phyloP scores from a whole-genome alignment of 2,329 filamentous ascomycete genomes.

The Cryphonectria japonica region DNA sequence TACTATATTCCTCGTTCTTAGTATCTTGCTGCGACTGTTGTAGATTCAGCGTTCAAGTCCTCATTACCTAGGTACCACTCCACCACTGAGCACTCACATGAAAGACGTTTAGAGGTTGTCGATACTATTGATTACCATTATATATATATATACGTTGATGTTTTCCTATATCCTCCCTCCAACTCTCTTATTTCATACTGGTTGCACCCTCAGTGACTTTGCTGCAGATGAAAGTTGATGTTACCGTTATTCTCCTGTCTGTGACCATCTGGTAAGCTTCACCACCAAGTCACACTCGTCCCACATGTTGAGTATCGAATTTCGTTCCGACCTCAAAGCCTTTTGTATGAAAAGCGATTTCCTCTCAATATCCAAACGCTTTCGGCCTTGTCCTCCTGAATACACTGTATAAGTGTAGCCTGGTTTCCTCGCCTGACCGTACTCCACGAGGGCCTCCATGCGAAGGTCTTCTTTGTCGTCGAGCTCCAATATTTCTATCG shows the following conservation, averaged over 20 bases:
- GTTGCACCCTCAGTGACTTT: neutral
- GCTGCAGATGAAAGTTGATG: neutral
- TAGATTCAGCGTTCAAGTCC: neutral
- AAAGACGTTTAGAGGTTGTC: neutral
- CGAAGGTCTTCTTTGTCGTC: neutral
- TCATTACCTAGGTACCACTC: neutral
- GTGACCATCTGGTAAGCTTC: slow-evolving; percentile 9
- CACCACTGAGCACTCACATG: neutral
- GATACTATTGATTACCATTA: neutral
- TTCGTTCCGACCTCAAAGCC: neutral
- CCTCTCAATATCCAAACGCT: neutral
- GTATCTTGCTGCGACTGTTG: neutral
- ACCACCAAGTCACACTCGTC: slow-evolving; percentile 9
- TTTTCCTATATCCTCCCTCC: neutral
- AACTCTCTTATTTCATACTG: neutral
- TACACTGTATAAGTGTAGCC: slow-evolving; percentile 5
- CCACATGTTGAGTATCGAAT: neutral
- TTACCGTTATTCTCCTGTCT: neutral
- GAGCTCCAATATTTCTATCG: neutral
- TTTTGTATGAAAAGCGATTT: slow-evolving; percentile 17
- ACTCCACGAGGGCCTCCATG: neutral
- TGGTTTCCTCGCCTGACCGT: neutral
- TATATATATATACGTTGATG: neutral
- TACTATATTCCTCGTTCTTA: neutral
- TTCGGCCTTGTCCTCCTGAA: slow-evolving; percentile 7